These are phyloP conservation scores for Clarireedia monteithiana DNA, from an alignment of 2,329 filamentous ascomycete genomes.

Conservation along the genomic window DNA sequence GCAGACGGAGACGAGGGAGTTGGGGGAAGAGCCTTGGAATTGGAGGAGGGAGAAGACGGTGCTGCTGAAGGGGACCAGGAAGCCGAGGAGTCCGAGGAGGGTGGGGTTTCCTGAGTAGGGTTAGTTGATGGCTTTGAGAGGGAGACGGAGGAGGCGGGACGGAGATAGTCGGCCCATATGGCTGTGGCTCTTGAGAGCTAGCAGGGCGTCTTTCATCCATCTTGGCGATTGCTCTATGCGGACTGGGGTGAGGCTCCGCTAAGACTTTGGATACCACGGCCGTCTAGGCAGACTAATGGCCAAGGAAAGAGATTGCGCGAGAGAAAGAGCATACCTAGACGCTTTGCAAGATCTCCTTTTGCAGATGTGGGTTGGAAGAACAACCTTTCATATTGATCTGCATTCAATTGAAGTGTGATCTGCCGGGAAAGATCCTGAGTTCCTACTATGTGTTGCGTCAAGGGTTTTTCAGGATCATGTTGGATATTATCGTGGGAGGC, in stretches of 20 bases:
- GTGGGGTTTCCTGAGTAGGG: not conserved
- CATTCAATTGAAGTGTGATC: conserved; percentile 8
- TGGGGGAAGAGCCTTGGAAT: conserved; percentile 9
- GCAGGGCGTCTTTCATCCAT: too few species aligned
- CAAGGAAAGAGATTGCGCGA: too few species aligned
- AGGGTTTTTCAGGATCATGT: not conserved
- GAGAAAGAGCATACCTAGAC: conserved; percentile 9
- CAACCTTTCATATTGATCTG: conserved; percentile 14
- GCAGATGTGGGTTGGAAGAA: conserved; percentile 14
- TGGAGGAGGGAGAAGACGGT: conserved; percentile 10
- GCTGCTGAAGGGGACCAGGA: conserved; percentile 10
- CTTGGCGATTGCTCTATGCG: too few species aligned
- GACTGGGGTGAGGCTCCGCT: too few species aligned
- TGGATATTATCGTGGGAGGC: not conserved
- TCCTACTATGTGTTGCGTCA: not conserved
- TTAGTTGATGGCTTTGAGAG: not conserved
- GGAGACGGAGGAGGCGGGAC: not conserved
- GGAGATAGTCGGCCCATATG: too few species aligned
- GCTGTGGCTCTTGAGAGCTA: too few species aligned
- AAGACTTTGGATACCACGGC: too few species aligned
- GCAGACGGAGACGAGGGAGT: conserved; percentile 1
- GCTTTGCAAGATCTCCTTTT: conserved; percentile 14
- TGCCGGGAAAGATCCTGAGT: not conserved
- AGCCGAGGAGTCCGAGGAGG: conserved; percentile 8
- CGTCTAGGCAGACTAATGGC: too few species aligned